Evolutionary conservation across 805 yeast genomes (phyloP).

Genomic region (Pichia pseudocactophila): DNA sequence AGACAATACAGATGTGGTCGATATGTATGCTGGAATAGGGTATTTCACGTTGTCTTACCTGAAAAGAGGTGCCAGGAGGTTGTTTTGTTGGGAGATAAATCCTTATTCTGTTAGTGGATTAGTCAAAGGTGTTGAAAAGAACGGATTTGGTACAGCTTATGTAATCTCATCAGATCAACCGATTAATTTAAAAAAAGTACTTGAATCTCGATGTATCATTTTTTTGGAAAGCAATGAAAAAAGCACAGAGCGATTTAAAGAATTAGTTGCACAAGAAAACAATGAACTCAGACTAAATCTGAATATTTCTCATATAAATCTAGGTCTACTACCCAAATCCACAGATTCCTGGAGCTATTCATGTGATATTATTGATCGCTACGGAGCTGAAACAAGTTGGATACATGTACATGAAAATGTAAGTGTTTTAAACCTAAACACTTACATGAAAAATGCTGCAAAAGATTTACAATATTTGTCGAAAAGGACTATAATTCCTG

Average conservation of each 20-base stretch:
- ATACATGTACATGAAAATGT: slow-evolving; percentile 77
- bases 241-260: slow-evolving; percentile 35
- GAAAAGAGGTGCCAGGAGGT: slow-evolving; percentile 38
- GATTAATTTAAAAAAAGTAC: slow-evolving; percentile 15
- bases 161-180: slow-evolving; percentile 24
- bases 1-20: slow-evolving; percentile 41
- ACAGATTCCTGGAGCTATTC: slow-evolving; percentile 51
- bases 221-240: slow-evolving; percentile 57
- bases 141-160: slow-evolving; percentile 27
- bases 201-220: slow-evolving; percentile 32
- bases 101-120: slow-evolving; percentile 80
- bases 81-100: slow-evolving; percentile 77
- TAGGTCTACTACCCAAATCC: slow-evolving; percentile 74
- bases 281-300: slow-evolving; percentile 18
- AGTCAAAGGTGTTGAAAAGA: slow-evolving; percentile 41
- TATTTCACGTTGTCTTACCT: slow-evolving; percentile 70
- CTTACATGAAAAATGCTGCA: slow-evolving; percentile 21
- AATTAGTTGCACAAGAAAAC: slow-evolving; percentile 9
- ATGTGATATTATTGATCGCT: slow-evolving; percentile 15
- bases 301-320: slow-evolving; percentile 47
- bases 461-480: slow-evolving; percentile 11
- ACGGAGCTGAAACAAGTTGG: slow-evolving; percentile 15
- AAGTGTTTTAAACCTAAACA: slow-evolving; percentile 32
- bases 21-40: slow-evolving; percentile 79
- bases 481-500: slow-evolving; percentile 10